Percentiles rank a stretch among this genome's conserved stretches.
These are phyloP conservation scores for Leucocoprinus birnbaumii DNA, from an alignment of 768 basidiomycete genomes.

Conservation along the genomic window DNA sequence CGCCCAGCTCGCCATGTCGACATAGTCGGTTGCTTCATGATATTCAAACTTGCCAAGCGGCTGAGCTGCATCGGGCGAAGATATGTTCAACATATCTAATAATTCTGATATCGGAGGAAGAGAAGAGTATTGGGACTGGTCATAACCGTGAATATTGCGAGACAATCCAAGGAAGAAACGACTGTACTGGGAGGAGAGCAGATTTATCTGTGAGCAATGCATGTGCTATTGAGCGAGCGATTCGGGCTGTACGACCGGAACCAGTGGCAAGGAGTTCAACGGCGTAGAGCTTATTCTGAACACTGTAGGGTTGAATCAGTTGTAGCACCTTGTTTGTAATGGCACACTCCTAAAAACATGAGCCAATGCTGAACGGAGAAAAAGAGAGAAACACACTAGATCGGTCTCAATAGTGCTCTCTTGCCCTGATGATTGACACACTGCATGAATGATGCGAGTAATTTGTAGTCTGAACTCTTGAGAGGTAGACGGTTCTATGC, in stretches of 20 bases:
- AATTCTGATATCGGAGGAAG: constrained; percentile 47
- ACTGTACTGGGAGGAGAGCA: constrained; percentile 22
- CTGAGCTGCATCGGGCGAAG: constrained; percentile 35
- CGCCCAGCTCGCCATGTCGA: constrained; percentile 52
- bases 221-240: constrained; percentile 59
- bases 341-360: constrained; percentile 36
- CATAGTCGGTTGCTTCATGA: constrained; percentile 56
- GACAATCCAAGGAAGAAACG: constrained; percentile 1
- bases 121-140: constrained; percentile 37
- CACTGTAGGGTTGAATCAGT: constrained; percentile 35
- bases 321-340: constrained; percentile 43
- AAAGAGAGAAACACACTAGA: constrained; percentile 19
- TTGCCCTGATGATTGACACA: constrained; percentile 41
- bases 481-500: constrained; percentile 49
- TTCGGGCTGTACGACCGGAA: constrained; percentile 44
- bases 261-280: constrained; percentile 51
- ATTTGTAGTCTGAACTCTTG: constrained; percentile 44
- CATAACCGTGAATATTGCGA: background rate
- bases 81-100: constrained; percentile 35
- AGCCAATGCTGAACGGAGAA: constrained; percentile 7
- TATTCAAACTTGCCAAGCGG: constrained; percentile 50
- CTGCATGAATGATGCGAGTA: constrained; percentile 39
- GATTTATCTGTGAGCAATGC: constrained; percentile 35
- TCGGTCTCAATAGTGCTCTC: constrained; percentile 21
- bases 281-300: constrained; percentile 48